Conservation (phyloP, 352 stramenopile species). For the Ophiocytium majus region DNA sequence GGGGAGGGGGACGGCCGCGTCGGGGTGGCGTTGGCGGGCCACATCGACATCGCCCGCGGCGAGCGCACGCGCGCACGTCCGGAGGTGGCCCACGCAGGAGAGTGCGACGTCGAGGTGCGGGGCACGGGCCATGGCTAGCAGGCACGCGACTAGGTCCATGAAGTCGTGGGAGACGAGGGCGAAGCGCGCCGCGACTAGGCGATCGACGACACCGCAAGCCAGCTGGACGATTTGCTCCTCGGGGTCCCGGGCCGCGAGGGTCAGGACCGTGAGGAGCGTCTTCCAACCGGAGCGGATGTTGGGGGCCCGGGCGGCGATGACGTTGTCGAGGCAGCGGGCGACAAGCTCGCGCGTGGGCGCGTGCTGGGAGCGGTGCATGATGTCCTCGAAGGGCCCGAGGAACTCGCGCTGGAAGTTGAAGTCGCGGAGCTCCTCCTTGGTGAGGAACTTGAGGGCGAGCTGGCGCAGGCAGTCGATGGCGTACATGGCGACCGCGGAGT, state of each 20-base stretch:
- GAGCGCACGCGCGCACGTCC: slow-evolving; percentile 33
- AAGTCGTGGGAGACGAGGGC: slow-evolving; percentile 76
- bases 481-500: slow-evolving; percentile 88
- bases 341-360: slow-evolving; percentile 77
- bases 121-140: slow-evolving; percentile 30
- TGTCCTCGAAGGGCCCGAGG: slow-evolving; percentile 91
- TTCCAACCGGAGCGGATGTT: slow-evolving; percentile 88
- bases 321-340: slow-evolving; percentile 75
- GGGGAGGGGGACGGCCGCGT: slow-evolving; percentile 30
- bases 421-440: slow-evolving; percentile 93
- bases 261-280: slow-evolving; percentile 83
- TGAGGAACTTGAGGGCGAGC: slow-evolving; percentile 98
- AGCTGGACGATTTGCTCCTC: slow-evolving; percentile 53
- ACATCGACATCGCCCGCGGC: slow-evolving; percentile 33
- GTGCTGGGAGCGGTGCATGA: slow-evolving; percentile 65
- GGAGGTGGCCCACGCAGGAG: slow-evolving; percentile 40
- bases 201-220: slow-evolving; percentile 62
- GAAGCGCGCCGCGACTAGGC: slow-evolving; percentile 69
- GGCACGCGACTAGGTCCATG: slow-evolving; percentile 63
- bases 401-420: slow-evolving; percentile 99
- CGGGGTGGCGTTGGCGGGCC: slow-evolving; percentile 33
- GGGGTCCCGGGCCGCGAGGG: slow-evolving; percentile 67
- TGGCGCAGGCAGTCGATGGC: slow-evolving; percentile 97
- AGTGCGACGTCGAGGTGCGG: slow-evolving; percentile 42
- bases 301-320: slow-evolving; percentile 73